Percentiles rank a stretch among this genome's conserved stretches.
Evolutionary conservation across 2,329 filamentous ascomycete genomes (phyloP).

Genomic region (Fusarium redolens): DNA sequence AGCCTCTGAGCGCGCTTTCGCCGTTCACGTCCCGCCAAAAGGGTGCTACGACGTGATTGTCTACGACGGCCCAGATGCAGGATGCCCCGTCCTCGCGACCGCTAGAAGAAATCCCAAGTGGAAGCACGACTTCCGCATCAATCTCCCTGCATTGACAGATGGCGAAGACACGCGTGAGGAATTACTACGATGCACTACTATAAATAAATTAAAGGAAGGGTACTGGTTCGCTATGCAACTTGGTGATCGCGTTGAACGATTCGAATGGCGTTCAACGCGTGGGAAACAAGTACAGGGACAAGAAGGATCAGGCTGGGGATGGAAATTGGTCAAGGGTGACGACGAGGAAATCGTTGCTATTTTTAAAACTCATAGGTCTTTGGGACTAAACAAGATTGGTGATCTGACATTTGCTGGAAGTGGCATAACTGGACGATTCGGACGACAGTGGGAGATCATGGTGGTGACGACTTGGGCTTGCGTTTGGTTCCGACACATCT

Average conservation of each 20-base stretch:
- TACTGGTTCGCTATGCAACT: neutral
- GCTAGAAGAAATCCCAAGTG: neutral
- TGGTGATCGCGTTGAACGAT: fast-evolving
- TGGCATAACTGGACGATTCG: neutral
- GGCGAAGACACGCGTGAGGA: neutral
- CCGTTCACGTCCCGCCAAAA: neutral
- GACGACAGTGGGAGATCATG: neutral
- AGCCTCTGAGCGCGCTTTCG: neutral
- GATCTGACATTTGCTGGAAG: neutral
- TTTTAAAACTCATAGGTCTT: neutral
- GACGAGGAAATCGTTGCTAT: neutral
- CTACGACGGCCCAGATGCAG: neutral
- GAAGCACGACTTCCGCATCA: neutral
- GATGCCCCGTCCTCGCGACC: neutral
- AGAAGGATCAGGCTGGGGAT: neutral
- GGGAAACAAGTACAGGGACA: neutral
- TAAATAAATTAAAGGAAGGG: neutral
- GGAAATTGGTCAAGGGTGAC: neutral
- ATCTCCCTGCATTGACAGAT: neutral
- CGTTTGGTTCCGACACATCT: neutral
- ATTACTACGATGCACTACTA: neutral
- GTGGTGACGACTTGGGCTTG: neutral
- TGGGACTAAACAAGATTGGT: neutral
- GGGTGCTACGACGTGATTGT: neutral
- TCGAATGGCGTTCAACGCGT: neutral